A percentile compares a stretch with the other conserved stretches of the same genome.
Evolutionary conservation across 768 basidiomycete species (phyloP).

Genomic region (Mycena kentingensis): DNA sequence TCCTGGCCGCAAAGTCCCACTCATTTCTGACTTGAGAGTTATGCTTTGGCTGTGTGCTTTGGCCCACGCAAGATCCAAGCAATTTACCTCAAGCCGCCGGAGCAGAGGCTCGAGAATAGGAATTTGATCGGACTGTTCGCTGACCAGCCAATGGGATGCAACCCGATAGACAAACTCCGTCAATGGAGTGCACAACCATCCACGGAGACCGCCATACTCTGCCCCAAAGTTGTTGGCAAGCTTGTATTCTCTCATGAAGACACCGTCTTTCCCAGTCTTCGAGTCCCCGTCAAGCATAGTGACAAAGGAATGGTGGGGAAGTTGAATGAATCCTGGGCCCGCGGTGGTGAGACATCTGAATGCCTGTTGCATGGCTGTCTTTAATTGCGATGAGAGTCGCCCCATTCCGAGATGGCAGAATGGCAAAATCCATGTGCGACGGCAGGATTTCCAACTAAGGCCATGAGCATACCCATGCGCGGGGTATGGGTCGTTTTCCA

Average conservation of each 20-base stretch:
- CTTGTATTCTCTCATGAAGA: conserved; percentile 20
- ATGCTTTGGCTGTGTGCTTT: background rate
- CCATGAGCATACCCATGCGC: background rate
- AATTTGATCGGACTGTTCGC: conserved; percentile 5
- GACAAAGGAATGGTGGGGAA: background rate
- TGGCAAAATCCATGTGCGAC: conserved; percentile 7
- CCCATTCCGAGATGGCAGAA: background rate
- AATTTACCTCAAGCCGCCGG: background rate
- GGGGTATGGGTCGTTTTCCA: background rate
- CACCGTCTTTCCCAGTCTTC: no score
- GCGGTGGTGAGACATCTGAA: background rate
- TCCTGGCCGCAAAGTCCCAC: conserved; percentile 10
- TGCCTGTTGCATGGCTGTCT: background rate
- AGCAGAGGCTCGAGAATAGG: conserved; percentile 14
- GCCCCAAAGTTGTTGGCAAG: conserved; percentile 23
- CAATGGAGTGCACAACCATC: conserved; percentile 16
- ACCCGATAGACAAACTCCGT: conserved; percentile 18
- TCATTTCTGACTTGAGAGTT: background rate
- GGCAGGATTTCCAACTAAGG: conserved; percentile 1
- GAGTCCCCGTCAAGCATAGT: background rate
- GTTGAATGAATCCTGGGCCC: background rate
- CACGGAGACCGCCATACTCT: conserved; percentile 22
- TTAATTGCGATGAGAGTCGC: background rate
- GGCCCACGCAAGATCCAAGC: background rate
- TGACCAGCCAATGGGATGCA: conserved; percentile 10